A percentile compares a stretch with the other conserved stretches of the same genome.
Conservation (phyloP, 2,329 filamentous ascomycete genomes). For the Aspergillus persii region DNA sequence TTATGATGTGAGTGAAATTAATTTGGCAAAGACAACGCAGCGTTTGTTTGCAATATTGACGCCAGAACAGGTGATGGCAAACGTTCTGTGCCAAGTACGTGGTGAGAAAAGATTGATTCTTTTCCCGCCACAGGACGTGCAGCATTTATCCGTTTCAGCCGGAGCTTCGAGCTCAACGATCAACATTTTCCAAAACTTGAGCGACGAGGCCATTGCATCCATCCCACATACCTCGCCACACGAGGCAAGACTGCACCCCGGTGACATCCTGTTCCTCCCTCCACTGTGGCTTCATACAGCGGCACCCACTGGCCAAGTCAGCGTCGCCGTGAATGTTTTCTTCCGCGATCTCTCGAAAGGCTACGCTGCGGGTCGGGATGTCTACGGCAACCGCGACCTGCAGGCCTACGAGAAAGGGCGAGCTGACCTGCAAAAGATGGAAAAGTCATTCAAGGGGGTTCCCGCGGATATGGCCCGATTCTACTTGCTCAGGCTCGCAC, state of each 20-base stretch:
- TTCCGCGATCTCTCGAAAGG: constrained; percentile 68
- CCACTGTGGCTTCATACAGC: constrained; percentile 80
- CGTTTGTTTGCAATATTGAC: constrained; percentile 3
- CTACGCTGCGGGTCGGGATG: constrained; percentile 74
- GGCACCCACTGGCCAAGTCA: constrained; percentile 45
- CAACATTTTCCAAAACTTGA: constrained; percentile 60
- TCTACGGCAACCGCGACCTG: constrained; percentile 85
- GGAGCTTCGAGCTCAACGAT: constrained; percentile 78
- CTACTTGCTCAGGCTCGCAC: constrained; percentile 69
- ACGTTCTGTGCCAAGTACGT: constrained; percentile 75
- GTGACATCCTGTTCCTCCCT: constrained; percentile 78
- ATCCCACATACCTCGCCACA: constrained; percentile 64
- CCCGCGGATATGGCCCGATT: constrained; percentile 68
- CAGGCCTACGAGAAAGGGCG: constrained; percentile 80
- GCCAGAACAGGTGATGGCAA: constrained; percentile 70
- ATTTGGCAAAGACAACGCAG: neutral
- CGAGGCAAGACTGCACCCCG: constrained; percentile 64
- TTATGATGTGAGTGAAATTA: constrained; percentile 63
- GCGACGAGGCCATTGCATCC: constrained; percentile 49
- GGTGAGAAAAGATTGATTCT: constrained; percentile 72
- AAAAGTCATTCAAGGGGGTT: constrained; percentile 47
- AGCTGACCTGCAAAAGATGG: constrained; percentile 67
- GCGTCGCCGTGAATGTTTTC: constrained; percentile 86
- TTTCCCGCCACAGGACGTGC: constrained; percentile 75
- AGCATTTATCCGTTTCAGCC: constrained; percentile 66